A percentile compares a stretch with the other conserved stretches of the same genome.
These are phyloP conservation scores for Microdochium paspali DNA, from an alignment of 2,329 filamentous ascomycete species.

Conservation along the genomic window DNA sequence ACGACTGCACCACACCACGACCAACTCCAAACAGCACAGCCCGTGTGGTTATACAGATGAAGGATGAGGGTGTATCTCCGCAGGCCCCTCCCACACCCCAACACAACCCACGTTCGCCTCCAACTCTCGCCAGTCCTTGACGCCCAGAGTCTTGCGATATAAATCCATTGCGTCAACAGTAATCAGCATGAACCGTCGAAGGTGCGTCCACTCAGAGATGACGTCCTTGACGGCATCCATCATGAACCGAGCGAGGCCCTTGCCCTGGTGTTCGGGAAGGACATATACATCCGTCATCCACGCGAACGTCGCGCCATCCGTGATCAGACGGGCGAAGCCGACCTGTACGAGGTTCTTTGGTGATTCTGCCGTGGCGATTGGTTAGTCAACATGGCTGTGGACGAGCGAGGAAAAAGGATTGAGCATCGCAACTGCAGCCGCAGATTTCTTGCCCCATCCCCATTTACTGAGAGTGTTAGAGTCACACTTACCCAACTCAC, in stretches of 20 bases:
- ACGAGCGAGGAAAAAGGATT: too few relatives aligned
- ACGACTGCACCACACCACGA: too few relatives aligned
- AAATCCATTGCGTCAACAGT: conserved; percentile 28
- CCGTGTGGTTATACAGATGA: neutral
- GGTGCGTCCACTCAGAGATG: conserved; percentile 31
- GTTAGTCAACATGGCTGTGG: neutral
- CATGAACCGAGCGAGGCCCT: conserved; percentile 45
- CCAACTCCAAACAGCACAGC: too few relatives aligned
- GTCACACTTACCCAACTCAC: neutral
- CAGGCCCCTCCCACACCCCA: conserved; percentile 14
- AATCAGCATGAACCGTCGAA: conserved; percentile 51
- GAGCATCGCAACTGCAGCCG: too few relatives aligned
- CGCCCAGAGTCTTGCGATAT: conserved; percentile 38
- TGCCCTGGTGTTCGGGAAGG: conserved; percentile 34
- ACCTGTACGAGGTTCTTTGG: conserved; percentile 29
- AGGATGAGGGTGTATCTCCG: conserved; percentile 6
- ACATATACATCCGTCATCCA: conserved; percentile 55
- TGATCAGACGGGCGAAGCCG: conserved; percentile 55
- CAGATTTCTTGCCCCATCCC: too few relatives aligned
- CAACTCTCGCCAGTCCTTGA: conserved; percentile 32
- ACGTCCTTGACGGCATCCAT: conserved; percentile 39
- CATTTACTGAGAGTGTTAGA: too few relatives aligned
- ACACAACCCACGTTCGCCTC: conserved; percentile 28
- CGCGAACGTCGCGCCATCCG: conserved; percentile 59
- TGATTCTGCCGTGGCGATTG: conserved; percentile 4